Conservation (phyloP, 2,329 filamentous ascomycete genomes). For the Dactylellina sp. region DNA sequence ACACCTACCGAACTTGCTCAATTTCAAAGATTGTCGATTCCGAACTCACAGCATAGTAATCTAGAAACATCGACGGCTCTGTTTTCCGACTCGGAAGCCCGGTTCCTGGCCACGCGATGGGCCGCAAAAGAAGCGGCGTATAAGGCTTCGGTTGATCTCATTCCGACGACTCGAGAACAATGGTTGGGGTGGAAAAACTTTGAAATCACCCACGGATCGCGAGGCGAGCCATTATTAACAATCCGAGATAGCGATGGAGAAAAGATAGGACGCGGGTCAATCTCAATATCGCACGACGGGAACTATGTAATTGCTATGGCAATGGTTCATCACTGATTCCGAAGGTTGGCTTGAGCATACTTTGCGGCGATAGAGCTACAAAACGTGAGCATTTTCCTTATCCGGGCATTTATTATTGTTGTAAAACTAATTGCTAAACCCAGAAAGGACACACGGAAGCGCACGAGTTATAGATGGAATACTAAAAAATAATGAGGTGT, state of each 20-base stretch:
- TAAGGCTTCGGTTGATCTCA: conserved; percentile 57
- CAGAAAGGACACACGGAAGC: too few relatives aligned
- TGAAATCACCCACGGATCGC: conserved; percentile 37
- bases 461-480: conserved; percentile 33
- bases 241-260: conserved; percentile 17
- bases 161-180: conserved; percentile 50
- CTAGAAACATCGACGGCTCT: neutral
- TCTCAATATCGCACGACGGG: conserved; percentile 61
- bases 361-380: too few relatives aligned
- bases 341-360: neutral
- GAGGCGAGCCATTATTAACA: conserved; percentile 34
- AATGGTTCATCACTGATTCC: conserved; percentile 38
- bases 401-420: too few relatives aligned
- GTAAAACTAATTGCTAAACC: too few relatives aligned
- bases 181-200: conserved; percentile 58
- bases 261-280: conserved; percentile 44
- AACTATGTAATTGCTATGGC: conserved; percentile 60
- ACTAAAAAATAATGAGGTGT: conserved; percentile 9
- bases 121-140: conserved; percentile 61
- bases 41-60: neutral
- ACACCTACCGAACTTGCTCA: conserved; percentile 56
- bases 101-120: conserved; percentile 60
- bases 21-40: conserved; percentile 37
- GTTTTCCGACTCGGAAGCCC: conserved; percentile 24
- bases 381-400: too few relatives aligned